Conservation (phyloP, 2,329 filamentous ascomycete species). For the Stemphylium beticola region DNA sequence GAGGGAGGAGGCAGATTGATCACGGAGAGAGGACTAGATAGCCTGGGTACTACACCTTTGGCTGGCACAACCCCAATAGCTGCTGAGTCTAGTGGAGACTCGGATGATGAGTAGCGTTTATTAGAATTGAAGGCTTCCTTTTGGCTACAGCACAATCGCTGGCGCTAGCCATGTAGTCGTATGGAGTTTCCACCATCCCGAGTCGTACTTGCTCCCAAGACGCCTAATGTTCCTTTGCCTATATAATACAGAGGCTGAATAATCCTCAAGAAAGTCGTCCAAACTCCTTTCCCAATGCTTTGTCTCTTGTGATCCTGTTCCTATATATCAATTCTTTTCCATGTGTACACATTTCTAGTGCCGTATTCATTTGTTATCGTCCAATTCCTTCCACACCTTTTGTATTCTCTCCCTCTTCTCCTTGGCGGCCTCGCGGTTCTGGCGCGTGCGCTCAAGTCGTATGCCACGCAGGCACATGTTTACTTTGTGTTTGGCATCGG, state of each 20-base stretch:
- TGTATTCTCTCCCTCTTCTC: slow-evolving; percentile 74
- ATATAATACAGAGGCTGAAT: too few species aligned
- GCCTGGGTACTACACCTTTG: slow-evolving; percentile 45
- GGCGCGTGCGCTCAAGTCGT: slow-evolving; percentile 75
- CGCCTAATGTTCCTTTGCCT: not conserved
- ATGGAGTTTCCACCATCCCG: not conserved
- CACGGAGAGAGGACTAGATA: slow-evolving; percentile 46
- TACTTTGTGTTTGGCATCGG: slow-evolving; percentile 80
- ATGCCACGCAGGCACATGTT: slow-evolving; percentile 84
- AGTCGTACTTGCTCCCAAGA: not conserved
- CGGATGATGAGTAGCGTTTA: slow-evolving; percentile 34
- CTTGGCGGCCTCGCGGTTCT: slow-evolving; percentile 74
- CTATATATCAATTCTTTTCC: not conserved
- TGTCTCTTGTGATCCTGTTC: not conserved
- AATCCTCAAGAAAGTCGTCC: too few species aligned
- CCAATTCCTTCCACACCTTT: slow-evolving; percentile 79
- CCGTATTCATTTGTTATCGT: slow-evolving; percentile 63
- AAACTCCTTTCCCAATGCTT: too few species aligned
- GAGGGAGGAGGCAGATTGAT: slow-evolving; percentile 36
- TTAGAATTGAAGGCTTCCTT: slow-evolving; percentile 2
- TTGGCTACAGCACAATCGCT: slow-evolving; percentile 2
- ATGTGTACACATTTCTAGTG: not conserved
- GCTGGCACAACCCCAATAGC: slow-evolving; percentile 40
- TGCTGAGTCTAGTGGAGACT: slow-evolving; percentile 31
- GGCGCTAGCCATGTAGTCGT: slow-evolving; percentile 9